Base-by-base conservation (phyloP, 2,329 filamentous ascomycete species). In the Arachnopeziza araneosa region DNA sequence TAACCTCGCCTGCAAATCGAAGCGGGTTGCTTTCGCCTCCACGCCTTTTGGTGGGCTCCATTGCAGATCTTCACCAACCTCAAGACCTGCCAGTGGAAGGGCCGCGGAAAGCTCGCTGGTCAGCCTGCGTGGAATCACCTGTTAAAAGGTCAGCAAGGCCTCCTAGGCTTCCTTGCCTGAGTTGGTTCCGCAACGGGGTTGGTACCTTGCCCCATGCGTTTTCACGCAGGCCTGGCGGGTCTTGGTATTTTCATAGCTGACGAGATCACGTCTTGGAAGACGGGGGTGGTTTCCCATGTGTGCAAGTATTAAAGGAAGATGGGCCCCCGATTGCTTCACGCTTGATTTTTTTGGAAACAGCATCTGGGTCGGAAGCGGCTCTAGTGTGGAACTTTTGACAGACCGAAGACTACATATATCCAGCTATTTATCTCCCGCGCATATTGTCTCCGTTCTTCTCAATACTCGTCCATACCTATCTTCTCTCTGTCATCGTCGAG, bases 181-280 rank as follows among this genome's bases (percentile, higher is more conserved):
- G 36, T 44, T 44, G 2, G 36, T 44, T 44, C 36, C 36, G 36
- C 17, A 19, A 19, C 17, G 6, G 36, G 36, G 36, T 44, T 44
- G 36, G 36, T 44, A 44, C 36, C 36, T 44, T 44, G 50, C 49
- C 49, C 26, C 36, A 58, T 60, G 56, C 56, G 56, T 63, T 62
- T 64, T 61, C 49, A 24, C 52, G 52, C 48, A 30, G 26, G 26
- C 26, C 4, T 55, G 44, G 53, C 48, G 12, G 51, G 51, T 54
- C 48, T 44, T 53, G 10, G 52, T 23, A 26, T 26, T n/a, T 49
- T 26, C 53, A 50, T 52, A 30, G 36, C 36, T 44, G 36, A 44
- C 36, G 17, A 44, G 36, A 14, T 44, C 36, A 14, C 10, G 36
- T n/a, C 21, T 24, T 32, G 55, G 24, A 48, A 19, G 24, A 36